These are phyloP conservation scores for Lasiodiplodia hormozganensis DNA, from an alignment of 2,329 filamentous ascomycete species.

Conservation along the genomic window DNA sequence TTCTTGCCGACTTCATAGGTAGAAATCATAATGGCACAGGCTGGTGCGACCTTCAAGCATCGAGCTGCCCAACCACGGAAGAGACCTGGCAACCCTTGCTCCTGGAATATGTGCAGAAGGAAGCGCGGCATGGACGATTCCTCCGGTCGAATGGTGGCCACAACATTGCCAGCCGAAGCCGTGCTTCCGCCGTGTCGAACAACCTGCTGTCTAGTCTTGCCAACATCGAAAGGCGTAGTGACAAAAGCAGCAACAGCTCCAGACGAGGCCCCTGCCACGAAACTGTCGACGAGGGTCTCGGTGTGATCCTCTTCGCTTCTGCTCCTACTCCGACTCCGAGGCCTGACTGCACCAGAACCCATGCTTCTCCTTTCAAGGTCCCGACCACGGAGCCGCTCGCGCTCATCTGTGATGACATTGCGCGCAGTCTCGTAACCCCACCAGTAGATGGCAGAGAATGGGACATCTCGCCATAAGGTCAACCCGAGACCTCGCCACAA, in stretches of 20 bases:
- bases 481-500: slow-evolving; percentile 90
- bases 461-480: slow-evolving; percentile 95
- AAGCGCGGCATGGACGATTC: slow-evolving; percentile 80
- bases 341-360: slow-evolving; percentile 42
- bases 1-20: slow-evolving; percentile 97
- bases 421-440: slow-evolving; percentile 92
- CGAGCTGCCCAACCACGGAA: slow-evolving; percentile 93
- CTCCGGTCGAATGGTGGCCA: slow-evolving; percentile 65
- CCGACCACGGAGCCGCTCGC: slow-evolving; percentile 51
- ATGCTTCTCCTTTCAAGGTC: slow-evolving; percentile 41
- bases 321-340: slow-evolving; percentile 30
- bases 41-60: slow-evolving; percentile 92
- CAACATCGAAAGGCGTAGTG: slow-evolving; percentile 96
- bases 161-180: slow-evolving; percentile 34
- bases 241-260: slow-evolving; percentile 85
- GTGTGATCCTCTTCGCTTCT: slow-evolving; percentile 71
- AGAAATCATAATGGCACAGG: slow-evolving; percentile 99
- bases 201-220: slow-evolving; percentile 93
- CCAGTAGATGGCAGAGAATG: slow-evolving; percentile 98
- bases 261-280: slow-evolving; percentile 81
- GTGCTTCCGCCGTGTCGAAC: slow-evolving; percentile 62
- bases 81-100: slow-evolving; percentile 80
- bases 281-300: slow-evolving; percentile 86
- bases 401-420: slow-evolving; percentile 71
- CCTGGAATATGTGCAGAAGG: slow-evolving; percentile 87